Base-by-base conservation (phyloP, 306 rosid species). In the Lagenaria siceraria region DNA sequence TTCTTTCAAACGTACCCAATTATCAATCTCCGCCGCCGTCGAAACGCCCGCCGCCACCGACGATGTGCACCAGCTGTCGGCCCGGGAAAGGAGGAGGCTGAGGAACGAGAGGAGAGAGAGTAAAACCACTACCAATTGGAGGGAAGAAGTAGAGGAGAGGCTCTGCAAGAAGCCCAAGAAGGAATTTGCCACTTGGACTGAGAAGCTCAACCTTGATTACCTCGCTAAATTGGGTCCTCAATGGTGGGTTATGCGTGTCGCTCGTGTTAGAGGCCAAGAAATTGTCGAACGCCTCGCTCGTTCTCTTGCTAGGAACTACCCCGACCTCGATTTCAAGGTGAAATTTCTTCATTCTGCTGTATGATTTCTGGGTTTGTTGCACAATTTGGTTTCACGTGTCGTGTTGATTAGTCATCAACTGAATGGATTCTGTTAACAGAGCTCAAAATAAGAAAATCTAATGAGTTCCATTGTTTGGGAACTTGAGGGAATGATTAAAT, bases 191-290 rank as follows among this genome's bases (percentile, higher is more conserved):
- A 68, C 85, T 3, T 92, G 95, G 97, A 92, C 75, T 3, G 98
- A 89, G 5, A 87, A 92, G 81, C 95, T 90, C 63, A 92, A 94
- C 83, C 88, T 92, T 11, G 90, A 94, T 49, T 84, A 79, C 77
- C 90, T 95, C 29, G 86, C 92, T 66, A 82, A 82, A 7, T 79
- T 82, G 74, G 98, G 97, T 54, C 95, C 96, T 13, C 97, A 89
- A 25, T 95, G 98, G 98, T 94, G 89, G 90, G 84, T 84, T 61
- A 29, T 92, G 54, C 85, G 91, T 1, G 97, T 86, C 7, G 78
- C 97, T 10, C 84, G 97, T 15, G 35, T 84, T 46, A 82, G 81
- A 80, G 88, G 83, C 24, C 88, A 82, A 42, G 88, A 90, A 48
- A 89, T 85, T 18, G 86, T 91, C 1, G 86, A 92, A 52, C 80